Conservation (phyloP, 768 basidiomycete species). For the Rhodotorula paludigena region DNA sequence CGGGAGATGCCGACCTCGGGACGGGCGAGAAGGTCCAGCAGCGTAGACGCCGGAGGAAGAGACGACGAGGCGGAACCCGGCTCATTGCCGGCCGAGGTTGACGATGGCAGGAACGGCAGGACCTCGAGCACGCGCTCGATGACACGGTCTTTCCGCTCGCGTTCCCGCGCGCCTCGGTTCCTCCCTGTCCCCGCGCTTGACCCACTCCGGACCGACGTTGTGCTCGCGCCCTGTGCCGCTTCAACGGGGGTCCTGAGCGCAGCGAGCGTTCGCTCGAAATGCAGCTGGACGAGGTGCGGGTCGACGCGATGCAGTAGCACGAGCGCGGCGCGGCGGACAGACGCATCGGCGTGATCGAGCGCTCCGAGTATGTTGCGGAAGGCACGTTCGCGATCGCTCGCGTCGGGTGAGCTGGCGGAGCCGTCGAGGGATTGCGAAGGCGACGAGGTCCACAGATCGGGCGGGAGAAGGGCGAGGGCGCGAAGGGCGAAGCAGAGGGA, state of each 20-base stretch:
- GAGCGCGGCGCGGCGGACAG: background rate
- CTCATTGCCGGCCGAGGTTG: background rate
- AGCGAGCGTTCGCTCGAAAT: background rate
- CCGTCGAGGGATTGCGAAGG: background rate
- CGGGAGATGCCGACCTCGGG: background rate
- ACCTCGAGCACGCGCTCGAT: background rate
- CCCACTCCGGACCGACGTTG: background rate
- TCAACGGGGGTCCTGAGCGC: background rate
- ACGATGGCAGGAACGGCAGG: background rate
- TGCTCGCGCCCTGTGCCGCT: too few species aligned
- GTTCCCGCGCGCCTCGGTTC: background rate
- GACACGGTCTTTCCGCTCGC: background rate
- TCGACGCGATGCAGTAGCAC: conserved; percentile 1
- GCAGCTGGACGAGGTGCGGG: conserved; percentile 2
- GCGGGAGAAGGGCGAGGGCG: conserved; percentile 1
- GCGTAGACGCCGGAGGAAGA: background rate
- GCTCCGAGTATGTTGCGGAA: background rate
- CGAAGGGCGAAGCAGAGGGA: background rate
- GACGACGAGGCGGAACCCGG: background rate
- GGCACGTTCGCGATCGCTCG: background rate
- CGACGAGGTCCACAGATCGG: background rate
- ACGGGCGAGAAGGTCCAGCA: background rate
- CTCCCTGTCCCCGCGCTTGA: background rate
- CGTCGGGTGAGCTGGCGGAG: rapidly evolving
- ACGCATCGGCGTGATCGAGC: conserved; percentile 1